phyloP scores from a whole-genome alignment of 2,329 filamentous ascomycete genomes.

The Sphaerostilbella broomeana region DNA sequence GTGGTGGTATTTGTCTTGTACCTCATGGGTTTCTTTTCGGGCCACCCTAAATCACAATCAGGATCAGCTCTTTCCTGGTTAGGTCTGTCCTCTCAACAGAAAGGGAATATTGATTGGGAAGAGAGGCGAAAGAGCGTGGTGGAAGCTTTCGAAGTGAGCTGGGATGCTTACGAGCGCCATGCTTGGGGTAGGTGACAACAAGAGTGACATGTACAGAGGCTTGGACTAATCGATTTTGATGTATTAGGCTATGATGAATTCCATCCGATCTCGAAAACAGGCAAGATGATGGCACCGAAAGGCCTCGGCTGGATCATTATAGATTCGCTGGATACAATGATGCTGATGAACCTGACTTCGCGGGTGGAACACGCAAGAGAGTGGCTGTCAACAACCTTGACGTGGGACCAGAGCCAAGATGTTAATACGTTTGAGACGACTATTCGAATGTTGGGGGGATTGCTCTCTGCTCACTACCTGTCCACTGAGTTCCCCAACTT shows the following conservation, averaged over 20 bases:
- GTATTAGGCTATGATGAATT: conserved; percentile 72
- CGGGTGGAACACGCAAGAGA: conserved; percentile 77
- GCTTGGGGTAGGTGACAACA: conserved; percentile 69
- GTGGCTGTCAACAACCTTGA: conserved; percentile 76
- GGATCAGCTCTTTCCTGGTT: conserved; percentile 53
- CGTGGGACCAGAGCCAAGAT: conserved; percentile 88
- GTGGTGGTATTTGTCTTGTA: conserved; percentile 58
- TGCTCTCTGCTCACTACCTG: conserved; percentile 92
- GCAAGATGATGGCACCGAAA: conserved; percentile 76
- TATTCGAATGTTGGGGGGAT: conserved; percentile 90
- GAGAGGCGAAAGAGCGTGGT: conserved; percentile 73
- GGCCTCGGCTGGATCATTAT: conserved; percentile 98
- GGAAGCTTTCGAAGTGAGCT: conserved; percentile 85
- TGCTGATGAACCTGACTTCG: conserved; percentile 93
- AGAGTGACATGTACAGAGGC: neutral
- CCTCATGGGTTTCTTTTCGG: conserved; percentile 58
- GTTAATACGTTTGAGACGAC: conserved; percentile 98
- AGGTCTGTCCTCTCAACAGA: conserved; percentile 41
- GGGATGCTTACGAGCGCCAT: conserved; percentile 86
- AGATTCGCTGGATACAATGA: conserved; percentile 91
- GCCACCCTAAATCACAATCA: conserved; percentile 30
- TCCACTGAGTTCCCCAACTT: conserved; percentile 75
- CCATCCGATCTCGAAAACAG: conserved; percentile 71
- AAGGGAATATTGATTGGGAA: conserved; percentile 61
- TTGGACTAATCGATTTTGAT: neutral